Base-by-base conservation (phyloP, 352 stramenopile species). In the Phytophthora hibernalis region DNA sequence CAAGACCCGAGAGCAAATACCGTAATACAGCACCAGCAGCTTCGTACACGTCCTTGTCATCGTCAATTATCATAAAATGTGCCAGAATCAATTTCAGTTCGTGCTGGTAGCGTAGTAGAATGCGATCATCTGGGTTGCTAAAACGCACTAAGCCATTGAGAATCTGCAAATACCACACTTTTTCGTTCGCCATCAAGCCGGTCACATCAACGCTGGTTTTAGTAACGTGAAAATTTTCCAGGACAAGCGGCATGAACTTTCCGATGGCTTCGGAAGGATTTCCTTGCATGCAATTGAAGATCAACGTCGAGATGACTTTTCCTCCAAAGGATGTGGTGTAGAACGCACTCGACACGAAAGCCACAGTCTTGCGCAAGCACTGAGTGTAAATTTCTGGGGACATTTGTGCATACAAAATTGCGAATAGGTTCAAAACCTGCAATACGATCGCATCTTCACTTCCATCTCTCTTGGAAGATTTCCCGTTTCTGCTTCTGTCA, bases 11-110 rank as follows among this genome's bases (percentile, higher is more conserved):
- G 1, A 93, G 67, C 11, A 90, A 45, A 10, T 90, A 65, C 9
- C 77, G 61, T 10, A 93, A 54, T 11, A 88, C 73, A 31, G 44
- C 55, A 12, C 59, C 70, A 5, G 80, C 82, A 21, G 72, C 55
- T 60, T 91, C 82, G 22, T 84, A 81, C 3, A 93, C 69, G 30
- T 88, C 72, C 52, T 91, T 90, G 1, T 85, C 72, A 8, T 91
- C 78, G 22, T 83, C 72, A 16, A 68, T 61, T 18, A 40, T 61
- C 24, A 85, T 22, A 48, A 83, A 89, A 33, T 90, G 61, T 1
- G 59, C 42, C 18, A 93, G 48, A 33, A 90, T 76, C 5, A 59
- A 22, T n/a, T 76, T 61, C 20, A 92, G 18, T 20, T 86, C 65
- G 7, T 60, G 58, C n/a, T 71, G 54, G 28, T 81, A 80, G 12